Percentiles rank a stretch among this genome's conserved stretches.
Evolutionary conservation across 2,329 filamentous ascomycete genomes (phyloP).

Genomic region (Escovopsis sp.): DNA sequence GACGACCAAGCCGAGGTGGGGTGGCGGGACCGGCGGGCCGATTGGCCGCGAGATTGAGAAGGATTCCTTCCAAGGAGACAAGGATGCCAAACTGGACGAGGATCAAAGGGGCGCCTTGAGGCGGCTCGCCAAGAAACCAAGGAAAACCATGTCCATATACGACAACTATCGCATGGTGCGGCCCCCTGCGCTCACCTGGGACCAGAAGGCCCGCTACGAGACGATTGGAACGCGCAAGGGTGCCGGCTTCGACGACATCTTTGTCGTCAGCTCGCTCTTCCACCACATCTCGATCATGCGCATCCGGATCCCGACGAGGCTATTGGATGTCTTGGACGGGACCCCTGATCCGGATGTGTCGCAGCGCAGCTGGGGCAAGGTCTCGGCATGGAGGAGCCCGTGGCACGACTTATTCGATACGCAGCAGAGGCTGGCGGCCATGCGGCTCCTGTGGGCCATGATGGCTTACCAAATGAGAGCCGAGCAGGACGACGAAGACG

Average conservation of each 20-base stretch:
- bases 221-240: slow-evolving; percentile 38
- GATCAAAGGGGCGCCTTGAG: slow-evolving; percentile 7
- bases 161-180: slow-evolving; percentile 50
- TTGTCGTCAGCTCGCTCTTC: slow-evolving; percentile 45
- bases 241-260: slow-evolving; percentile 43
- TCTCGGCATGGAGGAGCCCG: slow-evolving; percentile 41
- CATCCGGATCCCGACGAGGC: slow-evolving; percentile 38
- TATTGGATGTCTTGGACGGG: slow-evolving; percentile 40
- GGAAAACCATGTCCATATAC: slow-evolving; percentile 43
- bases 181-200: slow-evolving; percentile 43
- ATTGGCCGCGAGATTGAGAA: slow-evolving; percentile 46
- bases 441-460: slow-evolving; percentile 43
- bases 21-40: slow-evolving; percentile 45
- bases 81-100: slow-evolving; percentile 22
- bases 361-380: slow-evolving; percentile 32
- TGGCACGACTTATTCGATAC: slow-evolving; percentile 47
- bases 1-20: slow-evolving; percentile 46
- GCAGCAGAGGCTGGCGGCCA: slow-evolving; percentile 40
- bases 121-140: slow-evolving; percentile 30
- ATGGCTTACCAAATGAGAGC: slow-evolving; percentile 46
- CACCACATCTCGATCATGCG: slow-evolving; percentile 46
- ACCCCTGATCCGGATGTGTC: slow-evolving; percentile 18
- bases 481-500: slow-evolving; percentile 12
- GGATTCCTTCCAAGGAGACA: slow-evolving; percentile 31
- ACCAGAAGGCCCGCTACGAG: slow-evolving; percentile 42